Evolutionary conservation across 306 rosid genomes (phyloP).

Genomic region (Macrotyloma uniflorum): DNA sequence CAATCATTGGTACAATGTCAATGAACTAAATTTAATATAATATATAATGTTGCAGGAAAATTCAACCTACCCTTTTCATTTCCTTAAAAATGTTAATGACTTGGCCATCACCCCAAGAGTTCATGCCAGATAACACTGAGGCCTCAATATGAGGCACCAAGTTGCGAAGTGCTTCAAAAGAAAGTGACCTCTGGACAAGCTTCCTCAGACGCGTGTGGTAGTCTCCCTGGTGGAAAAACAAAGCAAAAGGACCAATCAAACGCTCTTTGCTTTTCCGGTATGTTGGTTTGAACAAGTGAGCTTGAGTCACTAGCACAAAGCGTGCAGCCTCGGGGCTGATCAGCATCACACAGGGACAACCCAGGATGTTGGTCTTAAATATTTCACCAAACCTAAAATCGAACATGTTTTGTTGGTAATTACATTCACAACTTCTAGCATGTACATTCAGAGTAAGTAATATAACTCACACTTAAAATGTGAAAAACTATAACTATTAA

Average conservation of each 20-base stretch:
- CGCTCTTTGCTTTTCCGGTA: conserved; percentile 90
- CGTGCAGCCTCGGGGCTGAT: conserved; percentile 87
- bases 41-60: not conserved
- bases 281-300: conserved; percentile 86
- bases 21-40: not conserved
- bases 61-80: conserved; percentile 67
- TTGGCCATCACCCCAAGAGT: conserved; percentile 54
- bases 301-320: conserved; percentile 76
- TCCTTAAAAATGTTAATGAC: conserved; percentile 68
- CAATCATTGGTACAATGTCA: conserved; percentile 23
- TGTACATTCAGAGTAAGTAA: not conserved
- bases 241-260: conserved; percentile 78
- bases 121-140: conserved; percentile 53
- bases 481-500: not conserved
- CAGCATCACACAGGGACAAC: conserved; percentile 86
- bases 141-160: conserved; percentile 63
- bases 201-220: conserved; percentile 71
- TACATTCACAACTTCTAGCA: not conserved
- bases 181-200: conserved; percentile 66
- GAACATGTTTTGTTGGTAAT: not conserved
- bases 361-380: conserved; percentile 84
- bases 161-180: conserved; percentile 54
- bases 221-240: conserved; percentile 81
- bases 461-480: not conserved
- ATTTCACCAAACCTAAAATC: conserved; percentile 78